These are phyloP conservation scores for Neocatenulostroma microsporum DNA, from an alignment of 2,329 filamentous ascomycete genomes.

Conservation along the genomic window DNA sequence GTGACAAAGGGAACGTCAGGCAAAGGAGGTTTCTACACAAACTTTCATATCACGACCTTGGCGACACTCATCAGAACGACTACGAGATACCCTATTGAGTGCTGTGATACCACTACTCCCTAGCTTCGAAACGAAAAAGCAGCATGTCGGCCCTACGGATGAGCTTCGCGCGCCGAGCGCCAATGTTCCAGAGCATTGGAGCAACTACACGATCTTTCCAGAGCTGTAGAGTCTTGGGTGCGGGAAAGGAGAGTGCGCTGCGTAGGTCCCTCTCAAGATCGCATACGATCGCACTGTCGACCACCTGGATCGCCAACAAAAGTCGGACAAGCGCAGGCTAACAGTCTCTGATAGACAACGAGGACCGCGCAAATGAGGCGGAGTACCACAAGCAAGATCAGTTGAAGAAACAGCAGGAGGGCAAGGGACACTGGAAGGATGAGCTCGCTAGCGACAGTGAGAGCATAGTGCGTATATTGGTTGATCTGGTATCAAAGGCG, in stretches of 20 bases:
- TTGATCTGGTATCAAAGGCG: too few species aligned
- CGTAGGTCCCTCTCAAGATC: too few species aligned
- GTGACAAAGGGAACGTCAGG: too few species aligned
- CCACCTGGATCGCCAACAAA: too few species aligned
- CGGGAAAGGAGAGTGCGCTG: slow-evolving; percentile 39
- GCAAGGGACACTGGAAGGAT: slow-evolving; percentile 67
- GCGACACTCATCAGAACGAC: background rate
- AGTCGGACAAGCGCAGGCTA: too few species aligned
- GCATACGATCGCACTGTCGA: too few species aligned
- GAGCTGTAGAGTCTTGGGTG: slow-evolving; percentile 29
- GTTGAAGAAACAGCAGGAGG: slow-evolving; percentile 44
- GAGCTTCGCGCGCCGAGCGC: slow-evolving; percentile 19
- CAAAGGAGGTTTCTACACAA: too few species aligned
- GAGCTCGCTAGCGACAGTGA: slow-evolving; percentile 73
- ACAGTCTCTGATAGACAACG: slow-evolving; percentile 38
- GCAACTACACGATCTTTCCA: slow-evolving; percentile 31
- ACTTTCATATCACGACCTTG: too few species aligned
- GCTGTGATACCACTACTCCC: background rate
- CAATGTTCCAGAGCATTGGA: slow-evolving; percentile 23
- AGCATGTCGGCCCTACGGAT: slow-evolving; percentile 13
- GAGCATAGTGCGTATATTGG: slow-evolving; percentile 57
- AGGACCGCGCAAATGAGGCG: slow-evolving; percentile 37
- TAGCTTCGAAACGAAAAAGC: background rate
- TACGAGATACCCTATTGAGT: slow-evolving; percentile 1
- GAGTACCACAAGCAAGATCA: slow-evolving; percentile 57